These are phyloP conservation scores for Fonsecaea monophora DNA, from an alignment of 2,329 filamentous ascomycete genomes.

Conservation along the genomic window DNA sequence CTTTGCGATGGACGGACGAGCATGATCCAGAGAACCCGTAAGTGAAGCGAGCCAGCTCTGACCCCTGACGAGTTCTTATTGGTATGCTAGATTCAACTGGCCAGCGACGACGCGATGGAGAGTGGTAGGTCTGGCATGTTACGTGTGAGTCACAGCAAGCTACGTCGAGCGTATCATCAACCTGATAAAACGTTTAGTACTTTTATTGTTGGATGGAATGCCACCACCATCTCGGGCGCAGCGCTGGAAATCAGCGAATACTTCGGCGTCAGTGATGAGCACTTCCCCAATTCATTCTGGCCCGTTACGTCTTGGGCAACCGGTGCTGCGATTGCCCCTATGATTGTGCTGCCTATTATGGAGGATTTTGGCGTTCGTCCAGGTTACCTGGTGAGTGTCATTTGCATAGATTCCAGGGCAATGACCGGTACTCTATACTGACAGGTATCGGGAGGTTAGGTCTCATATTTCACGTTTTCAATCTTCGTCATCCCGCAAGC, in stretches of 20 bases:
- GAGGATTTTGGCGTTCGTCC: conserved; percentile 45
- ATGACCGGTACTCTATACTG: neutral
- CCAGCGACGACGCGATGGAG: neutral
- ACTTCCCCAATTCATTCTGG: conserved; percentile 51
- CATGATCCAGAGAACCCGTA: conserved; percentile 6
- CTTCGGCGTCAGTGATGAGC: neutral
- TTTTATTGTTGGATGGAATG: conserved; percentile 3
- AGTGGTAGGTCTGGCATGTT: neutral
- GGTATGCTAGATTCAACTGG: neutral
- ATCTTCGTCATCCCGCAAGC: conserved; percentile 37
- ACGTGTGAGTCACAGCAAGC: neutral
- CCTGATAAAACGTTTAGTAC: neutral
- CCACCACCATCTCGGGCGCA: neutral
- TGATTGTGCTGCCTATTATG: conserved; percentile 51
- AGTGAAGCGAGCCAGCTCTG: neutral
- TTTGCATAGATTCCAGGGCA: neutral
- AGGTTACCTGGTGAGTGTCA: conserved; percentile 28
- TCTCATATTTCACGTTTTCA: conserved; percentile 38
- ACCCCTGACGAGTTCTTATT: neutral
- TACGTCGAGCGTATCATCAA: neutral
- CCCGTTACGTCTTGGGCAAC: conserved; percentile 50
- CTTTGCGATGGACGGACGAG: neutral
- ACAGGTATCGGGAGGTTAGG: neutral
- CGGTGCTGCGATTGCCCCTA: conserved; percentile 50
- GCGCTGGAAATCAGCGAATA: neutral